Percentiles rank a stretch among this genome's conserved stretches.
Evolutionary conservation across 345 rosid genomes (phyloP).

Genomic region (Acer saccharum): DNA sequence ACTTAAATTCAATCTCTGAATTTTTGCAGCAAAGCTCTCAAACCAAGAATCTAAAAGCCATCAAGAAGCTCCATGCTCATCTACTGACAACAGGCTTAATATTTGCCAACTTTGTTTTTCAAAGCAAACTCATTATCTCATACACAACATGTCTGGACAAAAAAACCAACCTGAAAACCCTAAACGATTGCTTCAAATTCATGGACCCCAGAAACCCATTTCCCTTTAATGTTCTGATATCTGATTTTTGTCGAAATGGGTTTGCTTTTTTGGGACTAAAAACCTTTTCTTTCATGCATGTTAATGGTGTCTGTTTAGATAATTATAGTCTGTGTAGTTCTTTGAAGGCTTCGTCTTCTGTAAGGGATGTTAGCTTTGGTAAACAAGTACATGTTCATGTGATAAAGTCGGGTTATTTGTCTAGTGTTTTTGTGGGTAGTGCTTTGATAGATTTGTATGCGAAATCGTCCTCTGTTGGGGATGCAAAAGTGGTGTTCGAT

Average conservation of each 20-base stretch:
- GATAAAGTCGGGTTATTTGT: conserved; percentile 41
- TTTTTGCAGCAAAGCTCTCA: conserved; percentile 26
- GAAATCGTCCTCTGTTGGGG: conserved; percentile 26
- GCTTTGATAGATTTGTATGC: conserved; percentile 52
- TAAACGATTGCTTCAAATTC: conserved; percentile 37
- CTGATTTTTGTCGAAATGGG: conserved; percentile 45
- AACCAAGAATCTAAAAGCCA: conserved; percentile 23
- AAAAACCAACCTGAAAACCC: conserved; percentile 22
- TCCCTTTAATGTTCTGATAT: conserved; percentile 45
- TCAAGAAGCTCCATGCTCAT: conserved; percentile 34
- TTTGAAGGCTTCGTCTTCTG: conserved; percentile 39
- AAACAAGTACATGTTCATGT: conserved; percentile 44
- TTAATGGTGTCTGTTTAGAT: conserved; percentile 39
- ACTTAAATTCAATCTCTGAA: conserved; percentile 10
- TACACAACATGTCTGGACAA: conserved; percentile 28
- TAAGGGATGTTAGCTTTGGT: conserved; percentile 38
- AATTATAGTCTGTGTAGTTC: conserved; percentile 49
- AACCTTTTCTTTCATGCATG: conserved; percentile 51
- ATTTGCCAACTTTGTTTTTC: conserved; percentile 24
- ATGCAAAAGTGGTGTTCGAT: conserved; percentile 49
- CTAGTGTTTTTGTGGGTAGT: conserved; percentile 55
- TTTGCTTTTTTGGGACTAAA: conserved; percentile 35
- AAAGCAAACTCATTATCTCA: conserved; percentile 34
- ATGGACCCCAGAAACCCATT: conserved; percentile 35
- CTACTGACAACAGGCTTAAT: conserved; percentile 38